Conservation (phyloP, 2,329 filamentous ascomycete species). For the Verticillium nubilum region DNA sequence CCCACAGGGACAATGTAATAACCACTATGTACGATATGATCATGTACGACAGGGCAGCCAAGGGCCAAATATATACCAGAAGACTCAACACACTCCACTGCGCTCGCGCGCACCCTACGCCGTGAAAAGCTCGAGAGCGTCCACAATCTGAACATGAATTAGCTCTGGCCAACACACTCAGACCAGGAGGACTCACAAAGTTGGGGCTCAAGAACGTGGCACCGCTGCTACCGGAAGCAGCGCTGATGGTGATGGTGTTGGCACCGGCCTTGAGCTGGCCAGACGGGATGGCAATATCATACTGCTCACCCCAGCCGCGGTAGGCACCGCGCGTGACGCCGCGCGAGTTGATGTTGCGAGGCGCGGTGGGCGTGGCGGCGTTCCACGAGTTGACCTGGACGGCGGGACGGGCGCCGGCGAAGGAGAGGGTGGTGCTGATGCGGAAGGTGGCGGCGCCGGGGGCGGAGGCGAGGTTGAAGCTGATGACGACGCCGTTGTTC, state of each 20-base stretch:
- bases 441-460: conserved; percentile 53
- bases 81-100: background rate
- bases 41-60: background rate
- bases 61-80: background rate
- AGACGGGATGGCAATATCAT: conserved; percentile 53
- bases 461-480: conserved; percentile 47
- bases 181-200: conserved; percentile 24
- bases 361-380: conserved; percentile 42
- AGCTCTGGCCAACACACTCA: background rate
- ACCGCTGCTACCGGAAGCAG: conserved; percentile 53
- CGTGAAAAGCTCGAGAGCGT: conserved; percentile 12
- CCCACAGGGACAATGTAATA: background rate
- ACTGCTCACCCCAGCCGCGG: conserved; percentile 58
- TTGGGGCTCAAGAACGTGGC: conserved; percentile 52
- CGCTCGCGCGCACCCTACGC: background rate
- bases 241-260: conserved; percentile 59
- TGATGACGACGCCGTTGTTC: conserved; percentile 56
- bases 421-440: conserved; percentile 60
- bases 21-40: background rate
- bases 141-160: conserved; percentile 7
- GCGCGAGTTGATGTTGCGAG: conserved; percentile 57
- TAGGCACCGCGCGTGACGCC: conserved; percentile 63
- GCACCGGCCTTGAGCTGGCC: conserved; percentile 52
- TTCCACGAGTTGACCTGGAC: conserved; percentile 51
- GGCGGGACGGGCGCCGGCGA: conserved; percentile 52